Evolutionary conservation across 495 filamentous ascomycete genomes (phyloP).

Genomic region (Aspergillus olivimuriae): DNA sequence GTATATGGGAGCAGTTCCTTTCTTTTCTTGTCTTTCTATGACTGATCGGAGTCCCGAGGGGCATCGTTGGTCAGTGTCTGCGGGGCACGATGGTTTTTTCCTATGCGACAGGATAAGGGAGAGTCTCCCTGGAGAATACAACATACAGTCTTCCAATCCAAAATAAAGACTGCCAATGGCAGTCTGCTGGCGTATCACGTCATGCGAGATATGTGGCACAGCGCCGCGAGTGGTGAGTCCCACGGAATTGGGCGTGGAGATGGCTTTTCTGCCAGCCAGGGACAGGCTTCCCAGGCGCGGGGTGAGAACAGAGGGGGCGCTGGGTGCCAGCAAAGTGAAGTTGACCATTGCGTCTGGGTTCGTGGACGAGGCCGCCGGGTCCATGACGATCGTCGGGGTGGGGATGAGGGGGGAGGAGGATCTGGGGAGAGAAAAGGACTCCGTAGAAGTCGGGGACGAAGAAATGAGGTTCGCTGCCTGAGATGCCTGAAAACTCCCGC

Average conservation of each 20-base stretch:
- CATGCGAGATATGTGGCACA: slow-evolving; percentile 82
- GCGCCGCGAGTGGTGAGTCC: slow-evolving; percentile 73
- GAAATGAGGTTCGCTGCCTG: neutral
- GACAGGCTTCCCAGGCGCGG: slow-evolving; percentile 59
- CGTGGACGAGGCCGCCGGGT: slow-evolving; percentile 10
- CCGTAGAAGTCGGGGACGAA: neutral
- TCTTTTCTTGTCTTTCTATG: slow-evolving; percentile 60
- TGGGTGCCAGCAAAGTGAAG: slow-evolving; percentile 25
- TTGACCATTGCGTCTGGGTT: slow-evolving; percentile 20
- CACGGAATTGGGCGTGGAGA: slow-evolving; percentile 79
- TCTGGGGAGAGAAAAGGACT: neutral
- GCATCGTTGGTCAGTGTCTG: slow-evolving; percentile 22
- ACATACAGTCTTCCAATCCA: slow-evolving; percentile 89
- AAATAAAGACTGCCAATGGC: slow-evolving; percentile 65
- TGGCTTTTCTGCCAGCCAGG: slow-evolving; percentile 48
- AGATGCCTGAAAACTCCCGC: slow-evolving; percentile 1
- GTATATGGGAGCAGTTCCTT: slow-evolving; percentile 45
- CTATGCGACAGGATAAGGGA: too few species aligned
- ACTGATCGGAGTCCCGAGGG: slow-evolving; percentile 50
- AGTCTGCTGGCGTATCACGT: slow-evolving; percentile 63
- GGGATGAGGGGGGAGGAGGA: neutral
- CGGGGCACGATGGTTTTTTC: too few species aligned
- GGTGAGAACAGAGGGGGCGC: slow-evolving; percentile 22
- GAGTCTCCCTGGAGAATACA: too few species aligned
- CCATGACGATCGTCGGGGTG: slow-evolving; percentile 21